phyloP scores from a whole-genome alignment of 176 grass and related monocot genomes.

The Tillandsia leiboldiana region DNA sequence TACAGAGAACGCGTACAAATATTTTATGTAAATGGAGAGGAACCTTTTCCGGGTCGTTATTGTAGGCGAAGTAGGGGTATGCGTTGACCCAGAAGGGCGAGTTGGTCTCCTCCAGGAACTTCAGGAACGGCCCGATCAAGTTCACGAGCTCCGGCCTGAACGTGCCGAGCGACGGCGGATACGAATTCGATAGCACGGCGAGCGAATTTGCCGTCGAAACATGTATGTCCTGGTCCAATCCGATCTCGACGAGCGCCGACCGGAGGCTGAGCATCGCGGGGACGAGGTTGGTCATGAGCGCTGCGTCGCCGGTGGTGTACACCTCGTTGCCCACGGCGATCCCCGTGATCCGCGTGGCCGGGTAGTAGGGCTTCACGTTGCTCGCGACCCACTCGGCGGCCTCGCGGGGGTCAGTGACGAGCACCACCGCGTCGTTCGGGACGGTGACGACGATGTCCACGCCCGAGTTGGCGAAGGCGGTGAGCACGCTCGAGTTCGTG shows the following conservation, averaged over 20 bases:
- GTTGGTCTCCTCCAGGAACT: slow-evolving; percentile 53
- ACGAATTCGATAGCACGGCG: slow-evolving; percentile 66
- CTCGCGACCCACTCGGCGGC: slow-evolving; percentile 54
- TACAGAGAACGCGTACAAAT: no score
- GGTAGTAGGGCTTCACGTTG: slow-evolving; percentile 59
- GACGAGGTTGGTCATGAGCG: slow-evolving; percentile 65
- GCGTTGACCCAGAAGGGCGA: slow-evolving; percentile 89
- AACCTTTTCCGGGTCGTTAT: slow-evolving; percentile 31
- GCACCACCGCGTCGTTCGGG: slow-evolving; percentile 56
- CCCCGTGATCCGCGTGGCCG: slow-evolving; percentile 66
- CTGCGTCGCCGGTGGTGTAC: slow-evolving; percentile 51
- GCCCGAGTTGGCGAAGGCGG: slow-evolving; percentile 51
- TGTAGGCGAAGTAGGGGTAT: slow-evolving; percentile 91
- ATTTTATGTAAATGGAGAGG: not conserved
- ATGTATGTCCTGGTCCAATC: slow-evolving; percentile 55
- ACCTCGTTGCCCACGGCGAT: slow-evolving; percentile 91
- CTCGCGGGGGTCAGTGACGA: slow-evolving; percentile 36
- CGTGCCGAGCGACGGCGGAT: slow-evolving; percentile 70
- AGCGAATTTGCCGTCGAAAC: slow-evolving; percentile 75
- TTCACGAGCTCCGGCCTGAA: slow-evolving; percentile 47
- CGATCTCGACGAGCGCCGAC: slow-evolving; percentile 52
- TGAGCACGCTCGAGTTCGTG: slow-evolving; percentile 68
- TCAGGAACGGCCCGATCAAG: slow-evolving; percentile 50
- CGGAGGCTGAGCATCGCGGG: slow-evolving; percentile 81
- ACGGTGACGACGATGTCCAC: slow-evolving; percentile 85